Percentiles rank a stretch among this genome's conserved stretches.
These are phyloP conservation scores for Phytopythium boreale DNA, from an alignment of 352 stramenopile genomes.

Conservation along the genomic window DNA sequence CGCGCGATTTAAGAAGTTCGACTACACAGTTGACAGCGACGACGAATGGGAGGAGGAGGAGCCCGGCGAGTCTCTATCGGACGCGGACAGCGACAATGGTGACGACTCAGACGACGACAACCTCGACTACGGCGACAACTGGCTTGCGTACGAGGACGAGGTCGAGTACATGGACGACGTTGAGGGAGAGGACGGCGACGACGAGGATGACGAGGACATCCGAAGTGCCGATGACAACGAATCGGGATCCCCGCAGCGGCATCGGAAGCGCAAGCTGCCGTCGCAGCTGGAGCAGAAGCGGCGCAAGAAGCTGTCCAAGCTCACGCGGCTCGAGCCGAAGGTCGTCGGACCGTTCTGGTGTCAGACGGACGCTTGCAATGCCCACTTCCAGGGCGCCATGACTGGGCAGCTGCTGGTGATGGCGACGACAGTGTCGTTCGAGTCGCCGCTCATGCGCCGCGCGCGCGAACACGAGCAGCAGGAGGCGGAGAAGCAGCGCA, in stretches of 20 bases:
- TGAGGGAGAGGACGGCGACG: constrained; percentile 15
- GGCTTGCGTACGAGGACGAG: constrained; percentile 86
- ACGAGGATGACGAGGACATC: constrained; percentile 13
- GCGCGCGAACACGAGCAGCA: constrained; percentile 41
- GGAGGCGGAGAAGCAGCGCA: constrained; percentile 23
- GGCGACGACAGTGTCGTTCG: constrained; percentile 24
- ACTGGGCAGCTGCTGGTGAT: constrained; percentile 27
- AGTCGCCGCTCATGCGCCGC: constrained; percentile 46
- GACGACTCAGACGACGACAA: constrained; percentile 78
- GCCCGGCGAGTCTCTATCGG: constrained; percentile 77
- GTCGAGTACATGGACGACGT: constrained; percentile 77
- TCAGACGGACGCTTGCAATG: neutral
- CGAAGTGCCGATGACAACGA: constrained; percentile 15
- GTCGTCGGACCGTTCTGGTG: constrained; percentile 56
- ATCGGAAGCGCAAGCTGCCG: constrained; percentile 48
- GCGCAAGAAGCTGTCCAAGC: constrained; percentile 55
- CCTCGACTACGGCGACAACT: constrained; percentile 83
- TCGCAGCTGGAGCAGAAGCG: constrained; percentile 51
- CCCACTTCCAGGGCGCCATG: constrained; percentile 17
- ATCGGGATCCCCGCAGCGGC: constrained; percentile 18
- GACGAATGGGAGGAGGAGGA: constrained; percentile 90
- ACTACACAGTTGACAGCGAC: constrained; percentile 83
- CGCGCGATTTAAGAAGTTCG: constrained; percentile 54
- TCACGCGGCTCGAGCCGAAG: constrained; percentile 62
- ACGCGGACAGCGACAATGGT: constrained; percentile 57